phyloP scores from a whole-genome alignment of 106 monocot genomes.

The Triglochin maritima region DNA sequence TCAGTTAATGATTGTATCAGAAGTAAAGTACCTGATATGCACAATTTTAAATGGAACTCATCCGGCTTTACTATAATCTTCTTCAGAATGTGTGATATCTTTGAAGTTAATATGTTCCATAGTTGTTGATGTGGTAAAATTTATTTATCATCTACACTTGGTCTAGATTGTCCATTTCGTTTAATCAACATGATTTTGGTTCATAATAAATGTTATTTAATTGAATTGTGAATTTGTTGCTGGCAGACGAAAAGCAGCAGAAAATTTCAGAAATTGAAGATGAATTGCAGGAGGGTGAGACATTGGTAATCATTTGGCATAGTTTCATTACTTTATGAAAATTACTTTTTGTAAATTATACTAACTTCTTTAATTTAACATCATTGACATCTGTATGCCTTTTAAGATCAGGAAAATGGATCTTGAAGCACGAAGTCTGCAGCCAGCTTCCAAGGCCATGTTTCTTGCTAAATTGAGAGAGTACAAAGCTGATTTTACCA shows the following conservation, averaged over 20 bases:
- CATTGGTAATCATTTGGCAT: constrained; percentile 7
- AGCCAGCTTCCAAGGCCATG: constrained; percentile 49
- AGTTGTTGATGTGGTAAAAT: no score
- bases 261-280: constrained; percentile 18
- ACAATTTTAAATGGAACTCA: no score
- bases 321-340: background rate
- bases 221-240: background rate
- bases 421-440: constrained; percentile 72
- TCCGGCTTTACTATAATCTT: no score
- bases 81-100: no score
- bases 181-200: background rate
- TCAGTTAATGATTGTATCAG: no score
- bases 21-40: no score
- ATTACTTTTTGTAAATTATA: background rate
- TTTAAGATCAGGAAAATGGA: constrained; percentile 85
- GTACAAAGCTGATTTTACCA: constrained; percentile 77
- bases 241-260: constrained; percentile 18
- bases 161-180: no score
- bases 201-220: background rate
- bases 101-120: no score
- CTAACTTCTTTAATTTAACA: background rate
- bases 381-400: background rate
- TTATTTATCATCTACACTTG: no score
- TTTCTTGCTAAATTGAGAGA: constrained; percentile 72
- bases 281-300: constrained; percentile 13